These are phyloP conservation scores for Echria macrotheca DNA, from an alignment of 495 filamentous ascomycete species.

Conservation along the genomic window DNA sequence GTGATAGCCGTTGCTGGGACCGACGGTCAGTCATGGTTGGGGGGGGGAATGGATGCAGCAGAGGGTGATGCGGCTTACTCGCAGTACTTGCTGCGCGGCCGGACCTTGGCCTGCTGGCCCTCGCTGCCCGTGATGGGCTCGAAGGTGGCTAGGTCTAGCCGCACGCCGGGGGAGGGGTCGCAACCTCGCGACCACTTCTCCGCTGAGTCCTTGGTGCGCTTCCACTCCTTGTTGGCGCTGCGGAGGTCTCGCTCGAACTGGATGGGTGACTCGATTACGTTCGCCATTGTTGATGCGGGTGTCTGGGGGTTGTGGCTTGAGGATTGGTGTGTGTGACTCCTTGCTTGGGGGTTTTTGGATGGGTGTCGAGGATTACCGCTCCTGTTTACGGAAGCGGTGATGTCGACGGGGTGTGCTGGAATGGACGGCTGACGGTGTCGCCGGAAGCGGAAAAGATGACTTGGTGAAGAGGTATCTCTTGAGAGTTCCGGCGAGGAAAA, in stretches of 20 bases:
- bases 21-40: too few species aligned
- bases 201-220: constrained; percentile 38
- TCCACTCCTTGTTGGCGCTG: constrained; percentile 35
- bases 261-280: constrained; percentile 12
- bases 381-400: background rate
- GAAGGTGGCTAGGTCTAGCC: constrained; percentile 2
- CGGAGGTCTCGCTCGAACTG: constrained; percentile 40
- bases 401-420: too few species aligned
- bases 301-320: too few species aligned
- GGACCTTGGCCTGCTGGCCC: constrained; percentile 26
- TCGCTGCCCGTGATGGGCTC: constrained; percentile 17
- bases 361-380: too few species aligned
- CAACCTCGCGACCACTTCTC: constrained; percentile 39
- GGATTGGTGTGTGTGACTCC: too few species aligned
- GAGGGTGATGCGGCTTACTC: too few species aligned
- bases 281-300: constrained; percentile 11
- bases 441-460: too few species aligned
- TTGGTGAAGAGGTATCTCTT: too few species aligned
- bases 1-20: constrained; percentile 11
- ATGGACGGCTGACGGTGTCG: too few species aligned
- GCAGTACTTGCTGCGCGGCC: constrained; percentile 18
- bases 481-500: too few species aligned
- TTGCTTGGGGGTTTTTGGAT: too few species aligned
- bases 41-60: background rate
- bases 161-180: constrained; percentile 23